Evolutionary conservation across 169 alveolate genomes (phyloP).

Genomic region (Miamiensis avidus): DNA sequence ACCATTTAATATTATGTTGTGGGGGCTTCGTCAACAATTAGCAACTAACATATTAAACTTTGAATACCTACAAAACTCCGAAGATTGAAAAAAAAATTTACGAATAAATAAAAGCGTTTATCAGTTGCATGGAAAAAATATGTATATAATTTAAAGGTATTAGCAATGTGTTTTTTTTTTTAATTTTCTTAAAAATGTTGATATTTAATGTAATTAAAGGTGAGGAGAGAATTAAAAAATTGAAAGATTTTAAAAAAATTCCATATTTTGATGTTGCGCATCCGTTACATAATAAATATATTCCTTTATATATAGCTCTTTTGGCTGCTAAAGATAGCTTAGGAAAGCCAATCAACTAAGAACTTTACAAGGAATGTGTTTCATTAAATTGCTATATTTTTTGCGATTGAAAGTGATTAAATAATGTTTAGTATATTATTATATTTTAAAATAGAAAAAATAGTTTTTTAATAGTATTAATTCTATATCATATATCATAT

Average conservation of each 20-base stretch:
- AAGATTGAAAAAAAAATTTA: too few relatives aligned
- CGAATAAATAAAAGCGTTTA: neutral
- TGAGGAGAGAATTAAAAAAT: neutral
- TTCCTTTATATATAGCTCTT: neutral
- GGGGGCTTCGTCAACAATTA: neutral
- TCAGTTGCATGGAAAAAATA: neutral
- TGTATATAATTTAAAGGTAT: neutral
- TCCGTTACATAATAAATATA: neutral
- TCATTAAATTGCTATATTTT: neutral
- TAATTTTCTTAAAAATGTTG: neutral
- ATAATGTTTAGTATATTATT: too few relatives aligned
- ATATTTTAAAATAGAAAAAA: too few relatives aligned
- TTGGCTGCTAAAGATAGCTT: neutral
- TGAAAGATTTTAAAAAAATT: neutral
- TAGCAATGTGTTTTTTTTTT: too few relatives aligned
- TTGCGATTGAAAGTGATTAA: neutral
- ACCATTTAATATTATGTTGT: neutral
- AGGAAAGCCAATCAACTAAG: neutral
- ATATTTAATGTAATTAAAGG: neutral
- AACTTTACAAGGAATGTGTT: neutral
- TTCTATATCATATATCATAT: too few relatives aligned
- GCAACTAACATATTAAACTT: neutral
- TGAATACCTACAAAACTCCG: neutral
- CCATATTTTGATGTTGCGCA: neutral
- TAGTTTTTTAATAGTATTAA: too few relatives aligned